Percentiles rank a stretch among this genome's conserved stretches.
phyloP scores from a whole-genome alignment of 768 basidiomycete genomes.

The Amanita thiersii region DNA sequence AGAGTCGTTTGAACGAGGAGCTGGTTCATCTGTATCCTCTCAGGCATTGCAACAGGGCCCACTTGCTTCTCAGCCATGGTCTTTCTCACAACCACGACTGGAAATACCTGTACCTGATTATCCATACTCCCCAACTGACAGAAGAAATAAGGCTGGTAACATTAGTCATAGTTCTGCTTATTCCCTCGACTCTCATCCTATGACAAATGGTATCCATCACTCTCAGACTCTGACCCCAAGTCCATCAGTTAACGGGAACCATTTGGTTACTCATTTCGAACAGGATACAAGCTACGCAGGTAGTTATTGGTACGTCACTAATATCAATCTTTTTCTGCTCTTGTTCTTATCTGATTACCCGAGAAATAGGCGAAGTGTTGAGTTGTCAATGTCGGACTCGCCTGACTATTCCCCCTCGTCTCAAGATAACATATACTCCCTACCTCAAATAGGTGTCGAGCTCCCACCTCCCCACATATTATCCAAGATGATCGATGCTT shows the following conservation, averaged over 20 bases:
- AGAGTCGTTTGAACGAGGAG: slow-evolving; percentile 6
- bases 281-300: slow-evolving; percentile 9
- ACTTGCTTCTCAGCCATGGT: not conserved
- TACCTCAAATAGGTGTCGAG: slow-evolving; percentile 12
- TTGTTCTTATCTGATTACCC: not conserved
- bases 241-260: not conserved
- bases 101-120: not conserved
- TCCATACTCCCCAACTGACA: not conserved
- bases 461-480: slow-evolving; percentile 19
- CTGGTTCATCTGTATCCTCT: not conserved
- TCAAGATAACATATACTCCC: slow-evolving; percentile 2
- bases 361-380: slow-evolving; percentile 11
- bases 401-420: slow-evolving; percentile 7
- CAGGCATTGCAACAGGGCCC: not conserved
- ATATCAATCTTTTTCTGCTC: not conserved
- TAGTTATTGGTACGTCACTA: slow-evolving; percentile 11
- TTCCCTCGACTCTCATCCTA: not conserved
- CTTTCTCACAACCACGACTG: not conserved
- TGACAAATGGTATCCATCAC: no score
- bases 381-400: slow-evolving; percentile 9
- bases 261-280: not conserved
- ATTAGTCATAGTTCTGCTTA: not conserved
- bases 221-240: no score
- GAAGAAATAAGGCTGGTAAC: not conserved
- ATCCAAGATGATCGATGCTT: slow-evolving; percentile 17